These are phyloP conservation scores for Magnolia changhungtana DNA, from an alignment of 164 flowering plant species.

Conservation along the genomic window DNA sequence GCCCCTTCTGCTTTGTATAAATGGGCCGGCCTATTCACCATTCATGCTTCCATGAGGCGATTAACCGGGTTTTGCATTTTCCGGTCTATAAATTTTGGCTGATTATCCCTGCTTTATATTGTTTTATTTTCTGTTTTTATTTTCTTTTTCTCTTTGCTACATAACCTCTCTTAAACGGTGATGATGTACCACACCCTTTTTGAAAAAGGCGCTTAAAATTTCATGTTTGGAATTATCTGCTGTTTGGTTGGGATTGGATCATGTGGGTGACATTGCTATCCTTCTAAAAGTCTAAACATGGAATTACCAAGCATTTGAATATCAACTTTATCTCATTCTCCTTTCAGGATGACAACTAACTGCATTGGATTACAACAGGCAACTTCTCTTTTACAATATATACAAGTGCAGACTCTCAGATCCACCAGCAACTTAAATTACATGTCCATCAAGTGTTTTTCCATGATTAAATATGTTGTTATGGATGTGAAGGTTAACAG, in stretches of 20 bases:
- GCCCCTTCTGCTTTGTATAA: background rate
- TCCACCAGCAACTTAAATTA: background rate
- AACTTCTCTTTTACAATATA: background rate
- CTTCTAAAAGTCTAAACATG: background rate
- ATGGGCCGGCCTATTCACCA: background rate
- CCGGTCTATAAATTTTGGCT: background rate
- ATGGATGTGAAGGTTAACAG: slow-evolving; percentile 23
- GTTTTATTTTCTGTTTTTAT: background rate
- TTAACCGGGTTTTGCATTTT: background rate
- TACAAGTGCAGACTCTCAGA: background rate
- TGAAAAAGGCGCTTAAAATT: background rate
- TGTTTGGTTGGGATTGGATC: background rate
- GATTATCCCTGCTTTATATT: background rate
- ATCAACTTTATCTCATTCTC: background rate
- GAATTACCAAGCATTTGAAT: background rate
- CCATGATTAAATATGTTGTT: slow-evolving; percentile 10
- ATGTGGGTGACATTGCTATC: background rate
- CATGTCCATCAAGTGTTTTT: background rate
- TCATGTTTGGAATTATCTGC: background rate
- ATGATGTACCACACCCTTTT: background rate
- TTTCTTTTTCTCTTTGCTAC: background rate
- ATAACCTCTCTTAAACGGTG: background rate
- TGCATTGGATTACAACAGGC: background rate
- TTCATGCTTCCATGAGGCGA: background rate
- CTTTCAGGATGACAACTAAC: background rate